Evolutionary conservation across 352 stramenopile species (phyloP), one percentile per base, ranked within the genome.

Genomic region (Globisporangium yorkense): DNA sequence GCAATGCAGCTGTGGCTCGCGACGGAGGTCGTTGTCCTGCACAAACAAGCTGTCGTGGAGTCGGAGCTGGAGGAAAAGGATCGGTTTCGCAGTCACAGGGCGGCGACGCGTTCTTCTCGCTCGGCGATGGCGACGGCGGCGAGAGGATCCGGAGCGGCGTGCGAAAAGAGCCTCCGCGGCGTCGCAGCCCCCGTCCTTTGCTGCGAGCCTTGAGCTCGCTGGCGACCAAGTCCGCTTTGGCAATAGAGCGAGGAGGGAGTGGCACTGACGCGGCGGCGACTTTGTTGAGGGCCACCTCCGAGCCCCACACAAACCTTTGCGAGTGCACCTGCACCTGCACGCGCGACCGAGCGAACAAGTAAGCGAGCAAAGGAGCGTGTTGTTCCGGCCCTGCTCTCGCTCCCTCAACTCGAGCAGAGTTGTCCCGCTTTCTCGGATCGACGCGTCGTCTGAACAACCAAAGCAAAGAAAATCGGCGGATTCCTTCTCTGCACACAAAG

Each of bases 401-500:
- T 47, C 21, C 41, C 41, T 47, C 41, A 47, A 47, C 41, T 47
- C 41, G 41, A 24, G 18, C 4, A 20, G 15, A 21, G 16, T 8
- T 15, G 41, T 47, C 41, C 41, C 41, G 41, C 41, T 47, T 47
- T 47, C 16, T 47, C 40, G 40, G 35, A 40, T 12, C 33, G 33
- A 37, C 3, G 33, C 9, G 33, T 10, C 5, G 8, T 35, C 31
- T 40, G 35, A 40, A 40, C 35, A 40, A 40, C 8, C 35, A 43
- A 43, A 43, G 37, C 37, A 43, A 18, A 47, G 41, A 47, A 47
- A 47, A 47, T 47, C 41, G 13, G 41, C 41, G 16, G 41, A 47
- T 27, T 47, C 41, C 41, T 47, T 47, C 41, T 47, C 24, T 47
- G 41, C 41, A 47, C 41, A 47, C 41, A 47, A 47, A 47, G 41